Percentiles rank a stretch among this genome's conserved stretches.
These are phyloP conservation scores for Collybia sordida DNA, from an alignment of 768 basidiomycete genomes.

Conservation along the genomic window DNA sequence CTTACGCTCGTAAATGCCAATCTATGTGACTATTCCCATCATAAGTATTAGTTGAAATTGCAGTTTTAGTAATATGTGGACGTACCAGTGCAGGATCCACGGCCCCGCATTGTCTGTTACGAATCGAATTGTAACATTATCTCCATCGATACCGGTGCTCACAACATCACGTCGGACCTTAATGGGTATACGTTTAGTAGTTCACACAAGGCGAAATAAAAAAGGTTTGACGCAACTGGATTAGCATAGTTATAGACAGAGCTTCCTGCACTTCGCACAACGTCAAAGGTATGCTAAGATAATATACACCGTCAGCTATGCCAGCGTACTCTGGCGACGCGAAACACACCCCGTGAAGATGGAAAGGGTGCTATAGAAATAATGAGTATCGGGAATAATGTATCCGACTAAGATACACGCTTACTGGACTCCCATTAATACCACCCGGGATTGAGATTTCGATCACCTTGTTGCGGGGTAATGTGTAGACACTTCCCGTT, in stretches of 20 bases:
- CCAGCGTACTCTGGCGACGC: background rate
- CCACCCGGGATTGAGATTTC: constrained; percentile 32
- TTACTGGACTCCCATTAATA: constrained; percentile 10
- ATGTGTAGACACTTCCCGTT: constrained; percentile 25
- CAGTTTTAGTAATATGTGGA: background rate
- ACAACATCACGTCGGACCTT: constrained; percentile 1
- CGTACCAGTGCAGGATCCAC: constrained; percentile 1
- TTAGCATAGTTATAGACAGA: background rate
- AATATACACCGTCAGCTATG: background rate
- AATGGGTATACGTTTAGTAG: background rate
- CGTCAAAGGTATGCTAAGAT: background rate
- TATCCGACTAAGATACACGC: background rate
- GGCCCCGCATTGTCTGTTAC: background rate
- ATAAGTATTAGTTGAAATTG: too few relatives aligned
- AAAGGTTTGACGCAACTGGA: background rate
- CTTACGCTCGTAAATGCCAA: too few relatives aligned
- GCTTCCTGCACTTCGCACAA: background rate
- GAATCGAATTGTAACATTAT: constrained; percentile 1
- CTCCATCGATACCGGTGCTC: background rate
- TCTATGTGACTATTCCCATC: too few relatives aligned
- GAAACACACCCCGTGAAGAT: constrained; percentile 44
- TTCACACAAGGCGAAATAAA: too few relatives aligned
- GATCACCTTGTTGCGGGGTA: constrained; percentile 32
- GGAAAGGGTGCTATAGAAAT: constrained; percentile 39
- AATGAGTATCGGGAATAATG: background rate